A percentile compares a stretch with the other conserved stretches of the same genome.
These are phyloP conservation scores for Cadophora malorum DNA, from an alignment of 2,329 filamentous ascomycete genomes.

Conservation along the genomic window DNA sequence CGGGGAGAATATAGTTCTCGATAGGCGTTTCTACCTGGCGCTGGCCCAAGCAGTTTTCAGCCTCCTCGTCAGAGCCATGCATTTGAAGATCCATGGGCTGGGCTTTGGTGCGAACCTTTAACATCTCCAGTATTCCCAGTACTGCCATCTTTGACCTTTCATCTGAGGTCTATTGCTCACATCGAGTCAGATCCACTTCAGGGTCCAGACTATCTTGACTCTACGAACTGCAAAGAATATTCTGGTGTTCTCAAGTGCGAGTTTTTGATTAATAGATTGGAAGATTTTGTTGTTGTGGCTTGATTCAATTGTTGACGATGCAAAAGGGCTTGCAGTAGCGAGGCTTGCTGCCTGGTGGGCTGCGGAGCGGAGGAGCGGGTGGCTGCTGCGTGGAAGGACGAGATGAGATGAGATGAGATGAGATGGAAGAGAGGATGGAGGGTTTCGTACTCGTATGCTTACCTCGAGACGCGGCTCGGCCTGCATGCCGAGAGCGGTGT, in stretches of 20 bases:
- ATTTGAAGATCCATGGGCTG: too few species aligned
- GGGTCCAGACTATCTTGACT: too few species aligned
- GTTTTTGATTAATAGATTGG: not conserved
- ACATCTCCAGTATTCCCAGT: too few species aligned
- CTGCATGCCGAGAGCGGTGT: not conserved
- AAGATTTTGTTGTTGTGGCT: not conserved
- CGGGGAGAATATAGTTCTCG: not conserved
- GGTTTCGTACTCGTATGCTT: not conserved
- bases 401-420: not conserved
- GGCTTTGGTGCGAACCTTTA: not conserved
- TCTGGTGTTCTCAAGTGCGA: too few species aligned
- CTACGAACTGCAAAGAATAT: too few species aligned
- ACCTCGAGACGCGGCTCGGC: conserved; percentile 1
- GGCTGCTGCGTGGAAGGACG: not conserved
- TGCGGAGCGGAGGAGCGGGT: not conserved
- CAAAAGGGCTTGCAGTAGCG: not conserved
- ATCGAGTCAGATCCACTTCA: too few species aligned
- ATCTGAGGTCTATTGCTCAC: too few species aligned
- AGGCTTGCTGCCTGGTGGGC: too few species aligned
- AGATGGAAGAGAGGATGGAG: not conserved
- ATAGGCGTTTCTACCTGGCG: not conserved
- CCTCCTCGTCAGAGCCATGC: not conserved
- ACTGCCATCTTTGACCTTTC: too few species aligned
- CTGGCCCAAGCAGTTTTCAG: not conserved
- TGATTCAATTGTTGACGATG: not conserved